Conservation (phyloP, 495 filamentous ascomycete species). For the Daldinia loculata region DNA sequence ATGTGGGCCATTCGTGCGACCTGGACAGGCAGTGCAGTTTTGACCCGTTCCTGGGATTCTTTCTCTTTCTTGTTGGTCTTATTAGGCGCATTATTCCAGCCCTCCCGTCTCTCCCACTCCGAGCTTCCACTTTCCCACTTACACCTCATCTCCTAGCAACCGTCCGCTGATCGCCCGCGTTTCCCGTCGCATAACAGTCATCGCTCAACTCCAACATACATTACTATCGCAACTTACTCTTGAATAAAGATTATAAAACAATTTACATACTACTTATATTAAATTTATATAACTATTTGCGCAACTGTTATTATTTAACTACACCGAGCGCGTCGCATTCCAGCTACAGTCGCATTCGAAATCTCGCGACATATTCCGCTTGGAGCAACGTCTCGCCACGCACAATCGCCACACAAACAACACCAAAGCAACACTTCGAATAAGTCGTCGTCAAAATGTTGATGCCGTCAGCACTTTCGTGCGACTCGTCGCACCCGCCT, state of each 20-base stretch:
- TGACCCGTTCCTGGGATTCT: conserved; percentile 12
- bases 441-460: conserved; percentile 59
- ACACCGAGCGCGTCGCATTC: conserved; percentile 29
- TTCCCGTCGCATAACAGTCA: conserved; percentile 27
- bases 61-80: conserved; percentile 38
- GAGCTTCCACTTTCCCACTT: conserved; percentile 39
- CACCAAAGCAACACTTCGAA: neutral
- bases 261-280: neutral
- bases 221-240: conserved; percentile 6
- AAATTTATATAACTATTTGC: conserved; percentile 10
- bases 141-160: conserved; percentile 40
- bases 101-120: conserved; percentile 27
- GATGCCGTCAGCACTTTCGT: conserved; percentile 74
- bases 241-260: neutral
- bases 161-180: conserved; percentile 23
- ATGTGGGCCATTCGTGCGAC: conserved; percentile 40
- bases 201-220: conserved; percentile 8
- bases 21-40: conserved; percentile 31
- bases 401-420: conserved; percentile 1
- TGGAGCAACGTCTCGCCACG: conserved; percentile 9
- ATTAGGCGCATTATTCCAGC: conserved; percentile 49
- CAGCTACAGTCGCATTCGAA: conserved; percentile 30
- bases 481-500: conserved; percentile 67
- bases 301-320: neutral
- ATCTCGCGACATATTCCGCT: conserved; percentile 4